A percentile compares a stretch with the other conserved stretches of the same genome.
These are phyloP conservation scores for Arabidopsis hybrid DNA, from an alignment of 441 rosid genomes.

Conservation along the genomic window DNA sequence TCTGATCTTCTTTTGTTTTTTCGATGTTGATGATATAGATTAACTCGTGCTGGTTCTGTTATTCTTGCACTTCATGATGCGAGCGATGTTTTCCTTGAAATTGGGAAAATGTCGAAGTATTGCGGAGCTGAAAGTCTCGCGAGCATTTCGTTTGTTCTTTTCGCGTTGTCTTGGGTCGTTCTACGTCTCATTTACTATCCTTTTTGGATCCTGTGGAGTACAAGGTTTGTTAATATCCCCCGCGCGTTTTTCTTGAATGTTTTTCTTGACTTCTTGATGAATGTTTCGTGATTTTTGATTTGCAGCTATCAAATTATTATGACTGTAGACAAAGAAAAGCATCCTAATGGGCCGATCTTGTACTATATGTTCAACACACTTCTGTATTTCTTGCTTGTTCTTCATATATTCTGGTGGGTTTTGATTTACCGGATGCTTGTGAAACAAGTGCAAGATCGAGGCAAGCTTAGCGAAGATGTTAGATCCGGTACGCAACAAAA, in stretches of 20 bases:
- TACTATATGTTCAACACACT: constrained; percentile 69
- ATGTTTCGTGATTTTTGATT: background rate
- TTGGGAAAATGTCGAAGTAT: constrained; percentile 75
- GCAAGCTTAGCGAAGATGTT: constrained; percentile 63
- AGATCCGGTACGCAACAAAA: constrained; percentile 59
- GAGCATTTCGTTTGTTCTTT: constrained; percentile 53
- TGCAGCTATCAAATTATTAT: constrained; percentile 63
- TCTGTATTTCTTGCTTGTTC: constrained; percentile 56
- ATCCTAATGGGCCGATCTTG: constrained; percentile 54
- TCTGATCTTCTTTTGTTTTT: constrained; percentile 21
- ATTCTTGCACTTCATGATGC: constrained; percentile 69
- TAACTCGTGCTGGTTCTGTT: constrained; percentile 64
- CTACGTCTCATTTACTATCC: constrained; percentile 62
- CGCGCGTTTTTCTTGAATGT: constrained; percentile 1
- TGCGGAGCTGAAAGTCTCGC: constrained; percentile 60
- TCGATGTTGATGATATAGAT: constrained; percentile 41
- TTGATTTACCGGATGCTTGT: constrained; percentile 62
- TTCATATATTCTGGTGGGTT: constrained; percentile 69
- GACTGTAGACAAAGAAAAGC: constrained; percentile 60
- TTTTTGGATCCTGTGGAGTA: constrained; percentile 66
- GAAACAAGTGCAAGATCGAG: constrained; percentile 59
- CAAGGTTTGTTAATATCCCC: constrained; percentile 48
- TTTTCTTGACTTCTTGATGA: background rate
- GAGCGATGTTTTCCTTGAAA: constrained; percentile 63
- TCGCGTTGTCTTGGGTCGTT: constrained; percentile 56